Evolutionary conservation across 2,329 filamentous ascomycete genomes (phyloP).

Genomic region (Penicillium sp.): DNA sequence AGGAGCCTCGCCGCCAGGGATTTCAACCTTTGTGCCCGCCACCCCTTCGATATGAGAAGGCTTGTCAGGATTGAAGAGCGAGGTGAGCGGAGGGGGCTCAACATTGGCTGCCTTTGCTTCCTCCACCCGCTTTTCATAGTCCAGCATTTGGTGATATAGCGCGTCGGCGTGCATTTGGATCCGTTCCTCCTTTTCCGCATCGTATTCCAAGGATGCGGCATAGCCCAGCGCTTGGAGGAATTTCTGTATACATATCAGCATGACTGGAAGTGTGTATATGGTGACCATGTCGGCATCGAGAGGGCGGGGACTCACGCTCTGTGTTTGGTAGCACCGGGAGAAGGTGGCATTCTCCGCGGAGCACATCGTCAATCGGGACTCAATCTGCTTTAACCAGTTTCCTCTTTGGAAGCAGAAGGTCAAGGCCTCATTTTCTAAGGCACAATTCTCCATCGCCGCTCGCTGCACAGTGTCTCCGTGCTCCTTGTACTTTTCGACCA

Average conservation of each 20-base stretch:
- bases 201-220: conserved; percentile 66
- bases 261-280: neutral
- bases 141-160: conserved; percentile 83
- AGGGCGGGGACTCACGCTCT: conserved; percentile 61
- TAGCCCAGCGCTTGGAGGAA: conserved; percentile 92
- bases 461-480: conserved; percentile 75
- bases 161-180: conserved; percentile 96
- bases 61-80: conserved; percentile 46
- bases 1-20: conserved; percentile 40
- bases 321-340: conserved; percentile 85
- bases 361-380: conserved; percentile 71
- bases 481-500: conserved; percentile 82
- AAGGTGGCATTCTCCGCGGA: conserved; percentile 73
- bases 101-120: conserved; percentile 51
- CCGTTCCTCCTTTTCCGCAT: conserved; percentile 72
- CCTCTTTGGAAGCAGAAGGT: conserved; percentile 79
- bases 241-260: conserved; percentile 55
- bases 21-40: conserved; percentile 30
- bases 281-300: neutral
- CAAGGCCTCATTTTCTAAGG: conserved; percentile 80
- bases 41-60: conserved; percentile 14
- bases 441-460: conserved; percentile 91
- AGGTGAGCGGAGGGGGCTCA: conserved; percentile 47
- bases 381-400: conserved; percentile 60
- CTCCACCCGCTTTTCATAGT: conserved; percentile 75